Conservation (phyloP, 2,329 filamentous ascomycete species). For the Xylariaceae sp. region DNA sequence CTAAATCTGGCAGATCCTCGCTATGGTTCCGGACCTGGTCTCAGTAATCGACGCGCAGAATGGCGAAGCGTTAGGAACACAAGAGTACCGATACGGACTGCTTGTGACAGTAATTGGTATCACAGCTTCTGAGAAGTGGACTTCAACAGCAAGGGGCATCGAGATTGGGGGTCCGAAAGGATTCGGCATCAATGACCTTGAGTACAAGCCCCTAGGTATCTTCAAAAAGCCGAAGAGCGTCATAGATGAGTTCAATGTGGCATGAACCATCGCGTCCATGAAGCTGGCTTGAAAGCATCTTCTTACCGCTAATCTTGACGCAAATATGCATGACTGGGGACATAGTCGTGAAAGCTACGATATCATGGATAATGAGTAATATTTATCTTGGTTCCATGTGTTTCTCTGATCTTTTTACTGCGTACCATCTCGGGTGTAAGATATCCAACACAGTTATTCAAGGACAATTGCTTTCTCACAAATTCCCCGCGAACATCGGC, state of each 20-base stretch:
- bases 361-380: too few relatives aligned
- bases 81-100: constrained; percentile 52
- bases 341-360: too few relatives aligned
- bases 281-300: too few relatives aligned
- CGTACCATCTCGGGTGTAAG: too few relatives aligned
- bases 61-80: constrained; percentile 52
- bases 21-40: constrained; percentile 54
- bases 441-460: too few relatives aligned
- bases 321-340: too few relatives aligned
- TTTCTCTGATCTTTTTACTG: too few relatives aligned
- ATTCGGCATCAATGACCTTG: constrained; percentile 44
- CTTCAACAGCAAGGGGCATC: constrained; percentile 39
- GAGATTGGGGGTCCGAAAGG: constrained; percentile 45
- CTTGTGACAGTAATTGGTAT: constrained; percentile 46
- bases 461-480: too few relatives aligned
- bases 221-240: constrained; percentile 48
- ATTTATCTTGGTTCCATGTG: too few relatives aligned
- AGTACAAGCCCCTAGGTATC: constrained; percentile 43
- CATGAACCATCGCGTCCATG: too few relatives aligned
- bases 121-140: constrained; percentile 41
- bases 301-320: too few relatives aligned
- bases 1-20: constrained; percentile 32
- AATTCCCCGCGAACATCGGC: too few relatives aligned
- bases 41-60: constrained; percentile 52
- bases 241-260: constrained; percentile 43